Conservation (phyloP, 305 asterid species). For the Vinca major region DNA sequence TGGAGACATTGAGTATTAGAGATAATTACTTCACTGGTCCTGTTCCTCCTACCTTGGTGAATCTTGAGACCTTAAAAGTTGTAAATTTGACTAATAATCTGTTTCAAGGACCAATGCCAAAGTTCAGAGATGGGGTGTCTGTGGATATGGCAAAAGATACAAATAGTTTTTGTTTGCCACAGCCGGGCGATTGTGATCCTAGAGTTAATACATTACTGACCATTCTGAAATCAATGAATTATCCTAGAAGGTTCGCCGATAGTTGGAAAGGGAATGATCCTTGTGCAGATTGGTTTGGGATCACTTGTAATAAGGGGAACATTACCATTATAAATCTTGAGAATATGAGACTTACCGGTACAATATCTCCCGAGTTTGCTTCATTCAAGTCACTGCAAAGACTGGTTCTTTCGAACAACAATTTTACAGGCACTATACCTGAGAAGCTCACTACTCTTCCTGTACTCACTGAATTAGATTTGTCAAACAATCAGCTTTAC, state of each 20-base stretch:
- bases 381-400: constrained; percentile 55
- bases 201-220: constrained; percentile 50
- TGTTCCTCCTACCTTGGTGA: constrained; percentile 51
- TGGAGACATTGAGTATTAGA: constrained; percentile 61
- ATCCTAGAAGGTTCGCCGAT: constrained; percentile 61
- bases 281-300: constrained; percentile 74
- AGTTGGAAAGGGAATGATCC: constrained; percentile 84
- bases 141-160: constrained; percentile 48
- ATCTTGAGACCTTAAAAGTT: constrained; percentile 53
- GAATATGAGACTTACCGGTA: constrained; percentile 66
- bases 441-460: constrained; percentile 47
- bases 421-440: constrained; percentile 68
- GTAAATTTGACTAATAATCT: constrained; percentile 82
- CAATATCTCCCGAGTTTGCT: constrained; percentile 57
- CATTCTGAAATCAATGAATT: constrained; percentile 41
- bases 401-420: constrained; percentile 66
- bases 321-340: constrained; percentile 70
- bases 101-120: constrained; percentile 78
- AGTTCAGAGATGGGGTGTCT: constrained; percentile 46
- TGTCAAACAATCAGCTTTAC: constrained; percentile 59
- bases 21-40: constrained; percentile 71
- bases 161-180: constrained; percentile 73
- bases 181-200: constrained; percentile 74
- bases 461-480: constrained; percentile 53
- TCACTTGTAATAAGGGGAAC: constrained; percentile 65